A percentile compares a stretch with the other conserved stretches of the same genome.
Evolutionary conservation across 2,329 filamentous ascomycete species (phyloP).

Genomic region (Xylaria sp.): DNA sequence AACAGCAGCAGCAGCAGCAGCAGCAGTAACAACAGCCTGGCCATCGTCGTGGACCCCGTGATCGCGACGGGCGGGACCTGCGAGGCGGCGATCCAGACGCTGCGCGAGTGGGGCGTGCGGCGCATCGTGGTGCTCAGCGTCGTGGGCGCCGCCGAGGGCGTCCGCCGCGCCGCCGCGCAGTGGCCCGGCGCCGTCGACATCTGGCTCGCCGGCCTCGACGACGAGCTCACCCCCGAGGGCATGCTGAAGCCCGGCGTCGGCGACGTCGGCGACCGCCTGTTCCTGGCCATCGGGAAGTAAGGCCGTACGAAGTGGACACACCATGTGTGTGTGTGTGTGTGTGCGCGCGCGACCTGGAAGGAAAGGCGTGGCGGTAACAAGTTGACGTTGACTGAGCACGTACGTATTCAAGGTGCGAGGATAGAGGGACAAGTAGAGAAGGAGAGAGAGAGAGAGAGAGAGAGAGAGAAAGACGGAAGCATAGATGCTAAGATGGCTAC

Average conservation of each 20-base stretch:
- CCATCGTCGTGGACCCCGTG: constrained; percentile 86
- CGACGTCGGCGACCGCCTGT: constrained; percentile 88
- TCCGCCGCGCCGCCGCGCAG: constrained; percentile 70
- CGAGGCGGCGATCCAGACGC: constrained; percentile 83
- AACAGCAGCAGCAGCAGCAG: too few species aligned
- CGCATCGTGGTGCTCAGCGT: constrained; percentile 77
- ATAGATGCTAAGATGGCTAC: too few species aligned
- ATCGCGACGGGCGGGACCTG: constrained; percentile 93
- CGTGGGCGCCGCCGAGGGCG: constrained; percentile 71
- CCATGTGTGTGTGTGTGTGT: too few species aligned
- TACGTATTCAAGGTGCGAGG: too few species aligned
- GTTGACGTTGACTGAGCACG: too few species aligned
- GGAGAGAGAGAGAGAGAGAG: too few species aligned
- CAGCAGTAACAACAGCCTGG: constrained; percentile 54
- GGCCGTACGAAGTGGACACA: not conserved
- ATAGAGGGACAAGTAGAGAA: too few species aligned
- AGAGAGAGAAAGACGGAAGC: too few species aligned
- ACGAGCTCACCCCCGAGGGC: constrained; percentile 71
- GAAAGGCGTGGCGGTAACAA: too few species aligned
- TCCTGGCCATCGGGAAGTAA: constrained; percentile 84
- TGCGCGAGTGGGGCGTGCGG: constrained; percentile 90
- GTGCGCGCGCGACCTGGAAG: too few species aligned
- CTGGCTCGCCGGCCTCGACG: constrained; percentile 82
- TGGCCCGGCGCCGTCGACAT: constrained; percentile 80
- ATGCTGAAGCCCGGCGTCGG: constrained; percentile 92